Base-by-base conservation (phyloP, 139 green algal species). In the Chlorella sp. region DNA sequence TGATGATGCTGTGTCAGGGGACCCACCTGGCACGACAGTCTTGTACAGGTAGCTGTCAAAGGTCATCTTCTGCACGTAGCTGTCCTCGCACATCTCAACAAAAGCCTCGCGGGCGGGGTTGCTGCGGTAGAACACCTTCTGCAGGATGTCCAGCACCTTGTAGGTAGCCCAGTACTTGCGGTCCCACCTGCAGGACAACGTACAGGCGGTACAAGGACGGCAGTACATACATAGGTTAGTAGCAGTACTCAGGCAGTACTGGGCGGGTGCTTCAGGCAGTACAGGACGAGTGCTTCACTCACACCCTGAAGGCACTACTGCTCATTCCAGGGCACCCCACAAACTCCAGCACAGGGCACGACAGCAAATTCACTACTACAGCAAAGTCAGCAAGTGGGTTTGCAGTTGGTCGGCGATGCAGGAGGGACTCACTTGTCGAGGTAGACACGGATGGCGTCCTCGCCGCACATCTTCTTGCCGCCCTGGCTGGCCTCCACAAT, bases 21-120 rank as follows among this genome's bases (percentile, higher is more conserved):
- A 26, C 42, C 10, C 42, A n/a, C n/a, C n/a, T 32, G 95, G 95
- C 61, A 97, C 95, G n/a, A 99, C 95, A 0, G 92, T 99, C 91
- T 99, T 99, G 93, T 99, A 99, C 42, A 99, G 88, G 88, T 99
- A 99, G 23, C 76, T 90, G 91, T 99, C 95, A 69, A 99, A 99
- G 59, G 95, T 99, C 95, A 99, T 99, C 87, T 97, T 98, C 90
- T 99, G 95, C 35, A 99, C 95, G 73, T 99, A 99, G 74, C 85
- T 82, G 80, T 93, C 91, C 65, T 95, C 85, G 83, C 95, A 99
- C 85, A 99, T 92, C 89, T 99, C 95, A 67, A 99, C 95, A 83
- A 99, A 99, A 20, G 95, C 95, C 87, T 99, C 95, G 29, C 95
- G 88, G 1, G 95, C 95, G 50, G 95, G 95, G 91, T 99, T 99